Conservation (phyloP, 1,284 basidiomycete genomes). For the Cutaneotrichosporon sp. region DNA sequence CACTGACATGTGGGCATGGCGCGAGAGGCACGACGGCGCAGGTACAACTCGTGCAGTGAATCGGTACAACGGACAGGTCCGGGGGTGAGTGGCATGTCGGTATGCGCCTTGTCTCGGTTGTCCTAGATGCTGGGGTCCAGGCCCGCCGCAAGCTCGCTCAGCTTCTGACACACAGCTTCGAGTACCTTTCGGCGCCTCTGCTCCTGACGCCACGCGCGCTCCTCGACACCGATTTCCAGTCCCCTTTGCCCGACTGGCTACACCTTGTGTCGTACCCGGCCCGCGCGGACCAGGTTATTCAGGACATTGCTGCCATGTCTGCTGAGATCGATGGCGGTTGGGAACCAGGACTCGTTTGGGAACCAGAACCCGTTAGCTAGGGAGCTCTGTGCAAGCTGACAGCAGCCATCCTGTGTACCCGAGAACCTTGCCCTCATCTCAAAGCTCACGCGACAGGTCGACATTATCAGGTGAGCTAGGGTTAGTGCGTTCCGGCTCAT, state of each 20-base stretch:
- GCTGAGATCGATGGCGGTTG: slow-evolving; percentile 17
- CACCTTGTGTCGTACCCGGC: slow-evolving; percentile 41
- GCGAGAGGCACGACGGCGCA: slow-evolving; percentile 36
- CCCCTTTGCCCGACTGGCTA: slow-evolving; percentile 30
- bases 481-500: not conserved
- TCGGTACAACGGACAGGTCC: slow-evolving; percentile 37
- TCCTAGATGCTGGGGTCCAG: not conserved
- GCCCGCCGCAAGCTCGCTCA: not conserved
- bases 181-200: slow-evolving; percentile 37
- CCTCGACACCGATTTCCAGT: slow-evolving; percentile 19
- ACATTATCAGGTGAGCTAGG: slow-evolving; percentile 36
- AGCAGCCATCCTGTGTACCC: slow-evolving; percentile 28
- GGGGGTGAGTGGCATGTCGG: slow-evolving; percentile 33
- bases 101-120: no score
- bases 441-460: slow-evolving; percentile 27
- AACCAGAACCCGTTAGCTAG: slow-evolving; percentile 39
- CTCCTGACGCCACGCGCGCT: slow-evolving; percentile 33
- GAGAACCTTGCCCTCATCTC: slow-evolving; percentile 29
- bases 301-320: slow-evolving; percentile 28
- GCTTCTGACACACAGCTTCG: slow-evolving; percentile 31
- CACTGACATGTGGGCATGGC: slow-evolving; percentile 43
- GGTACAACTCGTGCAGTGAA: slow-evolving; percentile 44
- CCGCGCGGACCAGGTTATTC: slow-evolving; percentile 26
- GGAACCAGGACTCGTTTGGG: slow-evolving; percentile 41
- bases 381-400: not conserved